Evolutionary conservation across 2,329 filamentous ascomycete species (phyloP), one percentile per base, ranked within the genome.

Genomic region (Microcera coccophila): DNA sequence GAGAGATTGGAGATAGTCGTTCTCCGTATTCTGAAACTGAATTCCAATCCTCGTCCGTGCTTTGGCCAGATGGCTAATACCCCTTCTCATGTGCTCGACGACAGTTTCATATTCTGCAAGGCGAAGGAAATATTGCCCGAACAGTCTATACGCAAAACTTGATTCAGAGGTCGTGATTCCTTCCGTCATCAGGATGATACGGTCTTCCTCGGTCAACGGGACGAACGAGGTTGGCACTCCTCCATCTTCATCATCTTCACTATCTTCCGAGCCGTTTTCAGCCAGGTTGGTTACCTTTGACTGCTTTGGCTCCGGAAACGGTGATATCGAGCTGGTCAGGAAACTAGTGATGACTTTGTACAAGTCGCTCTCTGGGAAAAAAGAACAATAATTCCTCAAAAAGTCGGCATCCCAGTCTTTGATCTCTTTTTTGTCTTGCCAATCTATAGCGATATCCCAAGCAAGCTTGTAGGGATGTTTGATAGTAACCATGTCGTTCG

Each of bases 401-500:
- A 91, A 72, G 33, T 79, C 80, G 33, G 81, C 77, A 59, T 97
- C 90, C 72, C 89, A 85, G 19, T 88, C 79, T n/a, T 76, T 71
- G 36, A 93, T 76, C 36, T 79, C 79, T 54, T 87, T 82, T 32
- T 81, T 71, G 63, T 96, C 90, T 53, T 86, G 79, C 87, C 91
- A 97, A 60, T 97, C 88, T 45, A 98, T 74, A 21, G 86, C 78
- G 47, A 96, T 84, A 56, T 89, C 85, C 94, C 94, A 98, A 0
- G 93, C 93, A 14, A 94, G 74, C 50, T 84, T 81, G 66, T 85
- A 95, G 0, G 89, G 87, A 55, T 97, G 90, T 56, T 91, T 90
- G 62, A 98, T 93, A 46, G 95, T 87, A 47, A 98, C 91, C 87
- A 98, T 95, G 48, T 91, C 93, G 49, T 84, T 81, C 1, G 91